Percentiles rank a stretch among this genome's conserved stretches.
Evolutionary conservation across 2,329 filamentous ascomycete species (phyloP).

Genomic region (Aspergillus novoparasiticus): DNA sequence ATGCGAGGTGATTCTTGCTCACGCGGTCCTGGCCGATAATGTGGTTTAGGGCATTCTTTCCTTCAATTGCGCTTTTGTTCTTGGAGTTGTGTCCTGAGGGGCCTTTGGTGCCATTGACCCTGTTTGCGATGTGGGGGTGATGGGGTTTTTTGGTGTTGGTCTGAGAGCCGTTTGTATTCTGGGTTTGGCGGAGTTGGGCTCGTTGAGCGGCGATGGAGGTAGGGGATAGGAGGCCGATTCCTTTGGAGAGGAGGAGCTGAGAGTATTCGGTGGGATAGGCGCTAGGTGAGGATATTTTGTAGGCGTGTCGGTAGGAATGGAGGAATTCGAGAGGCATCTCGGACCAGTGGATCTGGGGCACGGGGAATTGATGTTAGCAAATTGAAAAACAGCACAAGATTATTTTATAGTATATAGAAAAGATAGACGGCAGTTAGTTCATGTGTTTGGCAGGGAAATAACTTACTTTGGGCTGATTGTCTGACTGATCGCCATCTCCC

Average conservation of each 20-base stretch:
- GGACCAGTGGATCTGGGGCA: constrained; percentile 45
- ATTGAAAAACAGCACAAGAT: background rate
- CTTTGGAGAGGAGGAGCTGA: constrained; percentile 49
- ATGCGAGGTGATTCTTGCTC: constrained; percentile 45
- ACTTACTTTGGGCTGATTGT: constrained; percentile 37
- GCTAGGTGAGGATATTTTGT: constrained; percentile 48
- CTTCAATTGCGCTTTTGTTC: constrained; percentile 13
- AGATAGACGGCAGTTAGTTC: no score
- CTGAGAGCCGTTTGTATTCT: constrained; percentile 17
- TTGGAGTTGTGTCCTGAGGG: constrained; percentile 10
- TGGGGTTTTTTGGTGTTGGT: constrained; percentile 8
- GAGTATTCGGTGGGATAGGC: constrained; percentile 49
- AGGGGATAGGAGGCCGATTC: constrained; percentile 48
- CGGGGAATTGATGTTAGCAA: constrained; percentile 12
- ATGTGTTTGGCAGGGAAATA: background rate
- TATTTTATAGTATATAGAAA: no score
- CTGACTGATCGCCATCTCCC: constrained; percentile 18
- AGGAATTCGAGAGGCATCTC: constrained; percentile 48
- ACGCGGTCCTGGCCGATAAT: constrained; percentile 43
- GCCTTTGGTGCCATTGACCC: constrained; percentile 16
- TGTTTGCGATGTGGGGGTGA: constrained; percentile 7
- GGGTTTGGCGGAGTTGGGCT: constrained; percentile 18
- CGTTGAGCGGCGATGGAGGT: constrained; percentile 44
- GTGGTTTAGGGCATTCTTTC: constrained; percentile 25
- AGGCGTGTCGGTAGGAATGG: constrained; percentile 52